Conservation (phyloP, 2,329 filamentous ascomycete species). For the Xylariaceae sp. region DNA sequence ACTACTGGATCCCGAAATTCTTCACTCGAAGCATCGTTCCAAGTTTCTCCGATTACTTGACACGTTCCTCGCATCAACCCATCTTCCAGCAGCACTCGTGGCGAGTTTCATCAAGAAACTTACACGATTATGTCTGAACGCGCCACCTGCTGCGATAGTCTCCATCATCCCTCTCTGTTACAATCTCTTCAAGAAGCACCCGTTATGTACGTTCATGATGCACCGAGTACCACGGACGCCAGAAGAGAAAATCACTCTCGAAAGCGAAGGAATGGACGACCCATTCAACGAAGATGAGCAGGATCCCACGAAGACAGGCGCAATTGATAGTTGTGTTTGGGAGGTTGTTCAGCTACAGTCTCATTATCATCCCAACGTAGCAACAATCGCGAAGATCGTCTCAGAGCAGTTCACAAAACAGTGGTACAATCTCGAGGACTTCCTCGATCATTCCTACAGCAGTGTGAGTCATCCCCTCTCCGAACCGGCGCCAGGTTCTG, state of each 20-base stretch:
- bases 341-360: constrained; percentile 86
- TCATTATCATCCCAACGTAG: constrained; percentile 96
- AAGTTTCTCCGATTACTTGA: constrained; percentile 90
- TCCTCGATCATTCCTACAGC: constrained; percentile 88
- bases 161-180: constrained; percentile 90
- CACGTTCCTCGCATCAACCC: constrained; percentile 84
- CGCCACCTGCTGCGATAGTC: constrained; percentile 85
- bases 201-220: constrained; percentile 91
- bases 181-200: constrained; percentile 87
- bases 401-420: constrained; percentile 97
- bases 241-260: constrained; percentile 55
- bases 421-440: constrained; percentile 93
- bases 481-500: neutral
- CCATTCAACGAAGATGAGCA: constrained; percentile 71
- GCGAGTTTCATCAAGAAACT: constrained; percentile 97
- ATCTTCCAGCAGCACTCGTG: constrained; percentile 85
- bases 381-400: constrained; percentile 87
- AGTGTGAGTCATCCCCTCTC: constrained; percentile 52
- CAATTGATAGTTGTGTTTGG: constrained; percentile 93
- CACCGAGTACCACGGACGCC: constrained; percentile 67
- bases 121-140: constrained; percentile 76
- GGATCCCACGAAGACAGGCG: constrained; percentile 80
- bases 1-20: constrained; percentile 75
- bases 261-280: constrained; percentile 61
- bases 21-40: constrained; percentile 92